Conservation (phyloP, 2,329 filamentous ascomycete genomes). For the Ophiostoma ulmi region DNA sequence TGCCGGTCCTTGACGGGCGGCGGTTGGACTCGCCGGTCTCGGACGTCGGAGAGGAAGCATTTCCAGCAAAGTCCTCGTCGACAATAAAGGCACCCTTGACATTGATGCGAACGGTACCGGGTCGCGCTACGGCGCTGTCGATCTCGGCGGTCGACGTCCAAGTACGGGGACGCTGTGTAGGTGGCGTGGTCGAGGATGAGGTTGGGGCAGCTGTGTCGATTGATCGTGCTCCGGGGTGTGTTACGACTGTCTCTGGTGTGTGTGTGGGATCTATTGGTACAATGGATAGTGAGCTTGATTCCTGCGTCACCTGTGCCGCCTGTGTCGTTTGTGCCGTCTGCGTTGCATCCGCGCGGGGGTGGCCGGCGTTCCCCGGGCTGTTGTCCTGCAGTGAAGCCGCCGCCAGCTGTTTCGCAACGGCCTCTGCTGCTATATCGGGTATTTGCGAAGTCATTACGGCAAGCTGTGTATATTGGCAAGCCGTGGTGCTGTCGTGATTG, state of each 20-base stretch:
- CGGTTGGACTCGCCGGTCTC: constrained; percentile 7
- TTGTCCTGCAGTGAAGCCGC: constrained; percentile 6
- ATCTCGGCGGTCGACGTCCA: constrained; percentile 53
- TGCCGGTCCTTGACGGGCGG: neutral
- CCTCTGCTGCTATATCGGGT: neutral
- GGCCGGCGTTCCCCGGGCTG: neutral
- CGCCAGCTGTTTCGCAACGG: neutral
- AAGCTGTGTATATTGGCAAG: neutral
- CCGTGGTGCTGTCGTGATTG: neutral
- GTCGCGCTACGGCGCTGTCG: constrained; percentile 56
- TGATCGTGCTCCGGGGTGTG: neutral
- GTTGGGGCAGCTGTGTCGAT: neutral
- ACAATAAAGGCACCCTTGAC: constrained; percentile 96
- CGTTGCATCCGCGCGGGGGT: constrained; percentile 15
- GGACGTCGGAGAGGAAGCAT: constrained; percentile 23
- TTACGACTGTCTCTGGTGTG: neutral
- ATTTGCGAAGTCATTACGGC: neutral
- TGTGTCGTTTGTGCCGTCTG: neutral
- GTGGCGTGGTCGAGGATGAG: neutral
- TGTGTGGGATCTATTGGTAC: neutral
- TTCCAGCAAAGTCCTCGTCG: constrained; percentile 60
- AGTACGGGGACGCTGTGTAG: constrained; percentile 34
- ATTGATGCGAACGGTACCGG: constrained; percentile 83
- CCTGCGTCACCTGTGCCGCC: neutral
- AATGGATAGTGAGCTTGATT: neutral